Evolutionary conservation across 257 asterid genomes (phyloP).

Genomic region (Nicotiana attenuata): DNA sequence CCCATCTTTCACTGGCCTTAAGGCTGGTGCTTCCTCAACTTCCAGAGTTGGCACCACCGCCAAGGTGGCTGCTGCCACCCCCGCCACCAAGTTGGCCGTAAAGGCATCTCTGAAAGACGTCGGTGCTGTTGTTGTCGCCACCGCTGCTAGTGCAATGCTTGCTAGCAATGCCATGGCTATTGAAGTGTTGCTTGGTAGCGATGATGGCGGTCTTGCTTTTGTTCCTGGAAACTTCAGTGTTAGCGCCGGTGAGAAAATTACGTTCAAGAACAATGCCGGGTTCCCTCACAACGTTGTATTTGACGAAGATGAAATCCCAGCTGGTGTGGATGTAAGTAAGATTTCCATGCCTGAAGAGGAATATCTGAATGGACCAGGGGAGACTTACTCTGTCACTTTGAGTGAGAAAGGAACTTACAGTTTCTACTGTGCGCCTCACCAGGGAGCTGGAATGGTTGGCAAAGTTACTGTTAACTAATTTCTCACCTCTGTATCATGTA

Average conservation of each 20-base stretch:
- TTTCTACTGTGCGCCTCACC: conserved; percentile 86
- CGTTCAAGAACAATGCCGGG: conserved; percentile 72
- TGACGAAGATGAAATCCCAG: conserved; percentile 71
- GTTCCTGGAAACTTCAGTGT: conserved; percentile 45
- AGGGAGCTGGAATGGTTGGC: conserved; percentile 83
- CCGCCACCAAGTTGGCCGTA: conserved; percentile 32
- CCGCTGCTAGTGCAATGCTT: conserved; percentile 59
- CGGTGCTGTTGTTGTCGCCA: conserved; percentile 57
- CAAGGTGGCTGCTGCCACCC: conserved; percentile 19
- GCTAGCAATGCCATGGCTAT: conserved; percentile 70
- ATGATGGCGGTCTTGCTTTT: conserved; percentile 53
- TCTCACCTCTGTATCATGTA: conserved; percentile 8
- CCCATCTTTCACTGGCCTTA: conserved; percentile 72
- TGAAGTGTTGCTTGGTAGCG: conserved; percentile 55
- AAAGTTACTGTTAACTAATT: conserved; percentile 58
- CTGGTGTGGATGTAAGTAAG: conserved; percentile 66
- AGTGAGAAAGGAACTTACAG: conserved; percentile 76
- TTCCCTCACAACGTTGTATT: conserved; percentile 92
- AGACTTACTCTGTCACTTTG: conserved; percentile 54
- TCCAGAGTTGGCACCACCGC: conserved; percentile 28
- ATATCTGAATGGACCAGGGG: conserved; percentile 59
- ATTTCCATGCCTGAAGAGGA: conserved; percentile 72
- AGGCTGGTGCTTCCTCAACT: conserved; percentile 28
- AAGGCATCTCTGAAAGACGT: conserved; percentile 65
- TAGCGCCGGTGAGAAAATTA: conserved; percentile 70